Conservation (phyloP, 495 filamentous ascomycete genomes). For the Polyplosphaeria fusca region DNA sequence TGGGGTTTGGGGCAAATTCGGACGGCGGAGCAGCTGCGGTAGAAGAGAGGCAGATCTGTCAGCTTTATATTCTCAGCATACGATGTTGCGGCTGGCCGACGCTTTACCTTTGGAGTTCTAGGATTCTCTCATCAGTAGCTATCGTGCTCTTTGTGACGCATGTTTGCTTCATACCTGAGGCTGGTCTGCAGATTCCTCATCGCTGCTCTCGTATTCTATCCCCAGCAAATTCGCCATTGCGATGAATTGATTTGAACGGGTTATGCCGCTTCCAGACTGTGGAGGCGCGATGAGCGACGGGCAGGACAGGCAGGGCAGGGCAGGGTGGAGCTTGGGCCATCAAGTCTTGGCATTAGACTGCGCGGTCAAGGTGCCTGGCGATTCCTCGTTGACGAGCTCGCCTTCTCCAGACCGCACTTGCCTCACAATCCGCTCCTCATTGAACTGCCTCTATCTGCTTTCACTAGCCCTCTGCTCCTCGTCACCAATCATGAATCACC, state of each 20-base stretch:
- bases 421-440: not conserved
- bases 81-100: not conserved
- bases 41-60: not conserved
- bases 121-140: slow-evolving; percentile 39
- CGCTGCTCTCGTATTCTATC: slow-evolving; percentile 32
- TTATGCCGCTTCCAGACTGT: not conserved
- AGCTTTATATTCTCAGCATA: not conserved
- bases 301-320: not conserved
- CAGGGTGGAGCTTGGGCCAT: slow-evolving; percentile 26
- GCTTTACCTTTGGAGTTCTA: too few species aligned
- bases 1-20: not conserved
- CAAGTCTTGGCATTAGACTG: not conserved
- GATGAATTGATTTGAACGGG: not conserved
- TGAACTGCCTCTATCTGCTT: not conserved
- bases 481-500: slow-evolving; percentile 85
- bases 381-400: slow-evolving; percentile 12
- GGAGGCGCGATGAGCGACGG: not conserved
- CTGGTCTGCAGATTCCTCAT: slow-evolving; percentile 28
- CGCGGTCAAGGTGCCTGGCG: slow-evolving; percentile 27
- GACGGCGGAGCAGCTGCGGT: not conserved
- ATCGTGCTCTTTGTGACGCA: slow-evolving; percentile 17
- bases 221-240: slow-evolving; percentile 29
- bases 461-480: not conserved
- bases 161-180: slow-evolving; percentile 17
- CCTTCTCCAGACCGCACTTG: slow-evolving; percentile 28